Base-by-base conservation (phyloP, 208 protist genomes). In the Trypanosoma boissoni region DNA sequence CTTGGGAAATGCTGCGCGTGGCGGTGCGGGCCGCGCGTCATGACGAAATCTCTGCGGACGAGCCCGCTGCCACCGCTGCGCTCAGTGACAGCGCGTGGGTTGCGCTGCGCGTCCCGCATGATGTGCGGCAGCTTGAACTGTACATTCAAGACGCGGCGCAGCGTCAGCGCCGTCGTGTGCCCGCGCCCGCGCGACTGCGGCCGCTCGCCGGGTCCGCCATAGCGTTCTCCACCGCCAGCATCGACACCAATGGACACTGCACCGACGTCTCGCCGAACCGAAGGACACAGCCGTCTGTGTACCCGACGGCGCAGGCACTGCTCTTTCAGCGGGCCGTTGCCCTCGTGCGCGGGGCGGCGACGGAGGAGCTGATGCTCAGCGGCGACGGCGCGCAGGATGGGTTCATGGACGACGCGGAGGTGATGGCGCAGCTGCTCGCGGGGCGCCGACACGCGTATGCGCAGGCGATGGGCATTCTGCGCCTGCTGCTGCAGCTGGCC, bases 401-500 rank as follows among this genome's bases (percentile, higher is more conserved):
- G 10, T 36, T 26, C 24, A 46, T 55, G 34, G 63, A 56, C 26
- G 54, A 55, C 14, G 44, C 45, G 28, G 52, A 55, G 18, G n/a
- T n/a, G n/a, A n/a, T n/a, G n/a, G 45, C 26, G 20, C 41, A 41
- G 39, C 39, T 21, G 12, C 23, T 56, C 4, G 18, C 6, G 2
- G 23, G 37, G 32, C 37, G 26, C 21, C 39, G 46, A 41, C 23
- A 26, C 12, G 53, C 18, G 28, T 72, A 64, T 70, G 69, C 61
- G 55, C 32, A 34, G 49, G 73, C 74, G 5, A 63, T 80, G 31
- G 68, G 70, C 3, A 62, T 88, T 50, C 56, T 88, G 50, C 80
- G 73, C 6, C 56, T 88, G 31, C 28, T 88, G 34, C 48, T 79
- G 50, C 74, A 82, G 60, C 80, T 77, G 34, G 68, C 68, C 0